Base-by-base conservation (phyloP, 352 stramenopile species). In the Pilasporangium apinafurcum region DNA sequence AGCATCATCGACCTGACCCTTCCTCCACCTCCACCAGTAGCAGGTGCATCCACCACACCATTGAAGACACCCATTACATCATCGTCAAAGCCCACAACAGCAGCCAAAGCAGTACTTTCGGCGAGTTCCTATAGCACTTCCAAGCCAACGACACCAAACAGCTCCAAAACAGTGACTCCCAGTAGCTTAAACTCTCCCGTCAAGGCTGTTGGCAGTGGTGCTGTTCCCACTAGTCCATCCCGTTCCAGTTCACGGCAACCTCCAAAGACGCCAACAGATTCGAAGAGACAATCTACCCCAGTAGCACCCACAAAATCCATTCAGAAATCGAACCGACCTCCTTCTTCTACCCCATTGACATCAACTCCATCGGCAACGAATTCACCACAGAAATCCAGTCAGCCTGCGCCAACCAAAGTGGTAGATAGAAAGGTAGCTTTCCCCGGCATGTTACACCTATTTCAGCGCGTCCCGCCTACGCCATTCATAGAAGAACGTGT, bases 1-100 rank as follows among this genome's bases (percentile, higher is more conserved):
- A 79, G 66, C 14, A 57, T 85, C 8, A 44, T 85, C 4, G 71
- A 85, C 8, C 37, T 87, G n/a, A 38, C 63, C 7, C 24, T 51
- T 5, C 32, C 44, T 21, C 21, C 31, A 25, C 17, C 37, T 12
- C 37, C 51, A 5, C 28, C 34, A 35, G 12, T 40, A n/a, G 7
- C 33, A 39, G 37, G 17, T n/a, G 37, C 37, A 33, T 25, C 28
- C 24, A 29, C n/a, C 20, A 44, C 20, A 14, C 55, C 51, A 4
- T 34, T 44, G 27, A 17, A 6, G n/a, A 58, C 47, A 35, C 6
- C 35, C 2, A 32, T 3, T n/a, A 39, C 9, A 21, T 37, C 32
- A 6, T 16, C 39, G 16, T 10, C 18, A 27, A 55, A 55, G 14
- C 1, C 40, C 37, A 17, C 46, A 27, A 13, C 21, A 13, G 8